Conservation (phyloP, 2,329 filamentous ascomycete species). For the Penicillium decumbens region DNA sequence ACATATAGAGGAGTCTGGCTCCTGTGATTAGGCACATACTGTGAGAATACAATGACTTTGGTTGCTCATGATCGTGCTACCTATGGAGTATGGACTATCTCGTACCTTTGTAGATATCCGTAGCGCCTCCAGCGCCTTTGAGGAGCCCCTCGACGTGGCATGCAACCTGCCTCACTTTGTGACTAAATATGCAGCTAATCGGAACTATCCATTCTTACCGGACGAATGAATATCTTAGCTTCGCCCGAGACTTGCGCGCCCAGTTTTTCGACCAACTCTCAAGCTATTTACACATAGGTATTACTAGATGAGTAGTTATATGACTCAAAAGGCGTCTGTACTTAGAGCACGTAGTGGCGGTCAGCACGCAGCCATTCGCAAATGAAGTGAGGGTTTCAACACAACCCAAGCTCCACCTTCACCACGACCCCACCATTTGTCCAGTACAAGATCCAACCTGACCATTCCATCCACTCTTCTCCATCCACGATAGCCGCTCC, state of each 20-base stretch:
- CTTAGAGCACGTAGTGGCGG: constrained; percentile 13
- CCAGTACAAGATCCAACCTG: constrained; percentile 5
- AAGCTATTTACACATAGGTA: not conserved
- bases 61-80: not conserved
- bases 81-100: not conserved
- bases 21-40: constrained; percentile 22
- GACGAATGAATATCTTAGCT: constrained; percentile 1
- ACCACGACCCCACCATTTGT: constrained; percentile 13
- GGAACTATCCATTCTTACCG: constrained; percentile 1
- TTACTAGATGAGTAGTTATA: not conserved
- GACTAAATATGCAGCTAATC: constrained; percentile 7
- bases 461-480: constrained; percentile 7
- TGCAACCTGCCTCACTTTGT: constrained; percentile 17
- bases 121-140: too few species aligned
- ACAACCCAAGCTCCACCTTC: constrained; percentile 4
- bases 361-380: constrained; percentile 13
- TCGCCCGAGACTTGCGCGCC: constrained; percentile 7
- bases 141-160: constrained; percentile 10
- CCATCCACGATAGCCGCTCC: constrained; percentile 8
- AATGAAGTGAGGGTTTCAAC: not conserved
- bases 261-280: not conserved
- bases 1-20: constrained; percentile 18
- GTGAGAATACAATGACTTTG: constrained; percentile 16
- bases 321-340: not conserved
- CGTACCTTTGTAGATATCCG: not conserved